phyloP scores from a whole-genome alignment of 805 yeast species.

The Pichia deserticola region DNA sequence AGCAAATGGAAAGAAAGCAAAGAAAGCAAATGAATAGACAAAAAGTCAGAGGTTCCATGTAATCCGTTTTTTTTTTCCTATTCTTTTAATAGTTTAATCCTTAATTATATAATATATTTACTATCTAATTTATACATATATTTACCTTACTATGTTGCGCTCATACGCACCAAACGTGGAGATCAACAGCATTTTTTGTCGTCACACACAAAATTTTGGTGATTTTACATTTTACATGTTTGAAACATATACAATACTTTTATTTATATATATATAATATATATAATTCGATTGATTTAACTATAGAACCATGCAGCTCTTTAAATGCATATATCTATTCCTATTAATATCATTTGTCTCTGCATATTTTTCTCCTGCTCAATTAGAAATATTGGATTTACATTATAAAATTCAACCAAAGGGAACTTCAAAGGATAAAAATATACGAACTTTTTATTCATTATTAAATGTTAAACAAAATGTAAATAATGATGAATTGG shows the following conservation, averaged over 20 bases:
- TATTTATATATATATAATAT: no score
- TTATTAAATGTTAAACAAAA: slow-evolving; percentile 14
- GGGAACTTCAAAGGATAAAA: neutral
- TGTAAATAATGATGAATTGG: slow-evolving; percentile 46
- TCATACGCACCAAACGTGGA: no score
- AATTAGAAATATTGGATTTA: slow-evolving; percentile 11
- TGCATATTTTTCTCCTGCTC: slow-evolving; percentile 11
- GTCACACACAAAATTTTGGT: no score
- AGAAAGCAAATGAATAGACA: slow-evolving; percentile 65
- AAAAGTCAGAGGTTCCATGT: slow-evolving; percentile 31
- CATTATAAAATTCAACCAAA: slow-evolving; percentile 14
- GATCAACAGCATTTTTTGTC: no score
- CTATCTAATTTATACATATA: no score
- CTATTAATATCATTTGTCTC: slow-evolving; percentile 1
- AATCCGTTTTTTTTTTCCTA: neutral
- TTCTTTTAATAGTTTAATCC: neutral
- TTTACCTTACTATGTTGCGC: no score
- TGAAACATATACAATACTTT: no score
- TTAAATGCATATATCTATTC: neutral
- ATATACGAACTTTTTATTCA: slow-evolving; percentile 11
- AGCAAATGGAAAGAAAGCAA: slow-evolving; percentile 74
- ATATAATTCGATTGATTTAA: no score
- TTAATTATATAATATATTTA: no score
- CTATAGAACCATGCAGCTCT: neutral
- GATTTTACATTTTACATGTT: no score